phyloP scores from a whole-genome alignment of 2,329 filamentous ascomycete genomes.

The Aspergillus sp. region DNA sequence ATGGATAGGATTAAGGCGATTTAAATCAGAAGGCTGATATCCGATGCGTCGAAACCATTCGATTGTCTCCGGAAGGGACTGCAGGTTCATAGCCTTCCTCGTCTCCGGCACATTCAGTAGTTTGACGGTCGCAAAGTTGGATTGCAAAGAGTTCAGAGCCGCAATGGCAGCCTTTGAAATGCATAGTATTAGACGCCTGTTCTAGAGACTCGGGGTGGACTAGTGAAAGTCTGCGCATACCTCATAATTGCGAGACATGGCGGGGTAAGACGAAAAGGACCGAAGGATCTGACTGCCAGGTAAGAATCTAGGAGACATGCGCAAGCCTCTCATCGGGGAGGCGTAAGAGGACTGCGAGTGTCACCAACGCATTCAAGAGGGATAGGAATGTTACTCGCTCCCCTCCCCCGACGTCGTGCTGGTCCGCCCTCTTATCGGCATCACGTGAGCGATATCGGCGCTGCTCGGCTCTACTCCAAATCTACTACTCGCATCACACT shows the following conservation, averaged over 20 bases:
- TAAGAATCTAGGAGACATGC: constrained; percentile 13
- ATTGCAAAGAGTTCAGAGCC: constrained; percentile 73
- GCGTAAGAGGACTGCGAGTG: neutral
- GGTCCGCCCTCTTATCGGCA: neutral
- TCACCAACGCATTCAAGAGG: neutral
- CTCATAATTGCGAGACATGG: constrained; percentile 42
- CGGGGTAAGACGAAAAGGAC: constrained; percentile 28
- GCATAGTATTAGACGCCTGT: constrained; percentile 1
- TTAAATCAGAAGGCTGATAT: constrained; percentile 67
- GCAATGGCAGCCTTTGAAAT: constrained; percentile 63
- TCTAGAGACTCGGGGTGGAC: constrained; percentile 5
- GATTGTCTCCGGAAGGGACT: constrained; percentile 77
- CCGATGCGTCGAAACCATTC: constrained; percentile 75
- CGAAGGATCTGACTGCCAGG: constrained; percentile 19
- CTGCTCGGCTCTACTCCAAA: no score
- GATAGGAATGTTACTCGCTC: neutral
- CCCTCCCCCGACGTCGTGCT: neutral
- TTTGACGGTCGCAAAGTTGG: constrained; percentile 76
- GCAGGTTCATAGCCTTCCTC: constrained; percentile 69
- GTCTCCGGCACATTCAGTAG: constrained; percentile 66
- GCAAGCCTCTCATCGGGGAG: constrained; percentile 31
- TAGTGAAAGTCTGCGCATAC: constrained; percentile 23
- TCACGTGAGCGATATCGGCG: neutral
- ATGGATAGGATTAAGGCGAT: constrained; percentile 67
- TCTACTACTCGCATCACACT: neutral